Conservation (phyloP, 140 eudicot species). For the Senecio squalidus region DNA sequence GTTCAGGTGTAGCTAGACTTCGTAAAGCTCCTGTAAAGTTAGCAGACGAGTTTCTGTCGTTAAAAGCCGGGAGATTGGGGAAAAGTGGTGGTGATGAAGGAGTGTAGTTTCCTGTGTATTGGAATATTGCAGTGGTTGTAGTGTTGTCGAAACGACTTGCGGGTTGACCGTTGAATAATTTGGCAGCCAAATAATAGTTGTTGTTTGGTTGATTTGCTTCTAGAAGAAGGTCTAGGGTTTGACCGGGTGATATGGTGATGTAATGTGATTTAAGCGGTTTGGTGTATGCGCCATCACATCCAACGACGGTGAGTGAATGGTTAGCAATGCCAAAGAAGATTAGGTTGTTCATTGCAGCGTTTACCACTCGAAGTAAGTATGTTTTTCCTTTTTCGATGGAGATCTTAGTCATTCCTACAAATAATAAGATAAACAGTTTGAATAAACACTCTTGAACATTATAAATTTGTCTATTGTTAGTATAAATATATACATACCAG, state of each 20-base stretch:
- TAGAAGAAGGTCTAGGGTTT: slow-evolving; percentile 43
- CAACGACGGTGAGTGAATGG: slow-evolving; percentile 36
- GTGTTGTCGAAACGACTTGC: slow-evolving; percentile 15
- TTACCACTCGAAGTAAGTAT: slow-evolving; percentile 35
- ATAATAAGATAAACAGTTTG: too few relatives aligned
- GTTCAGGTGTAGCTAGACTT: not conserved
- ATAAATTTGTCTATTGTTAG: not conserved
- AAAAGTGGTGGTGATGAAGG: not conserved
- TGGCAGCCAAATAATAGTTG: slow-evolving; percentile 43
- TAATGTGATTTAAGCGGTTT: slow-evolving; percentile 22
- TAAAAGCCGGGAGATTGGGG: not conserved
- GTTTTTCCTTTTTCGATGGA: slow-evolving; percentile 31
- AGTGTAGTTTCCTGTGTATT: not conserved
- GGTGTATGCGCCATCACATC: slow-evolving; percentile 41
- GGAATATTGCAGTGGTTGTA: slow-evolving; percentile 28
- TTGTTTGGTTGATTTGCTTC: slow-evolving; percentile 28
- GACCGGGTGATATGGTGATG: slow-evolving; percentile 39
- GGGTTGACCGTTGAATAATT: slow-evolving; percentile 21
- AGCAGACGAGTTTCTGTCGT: not conserved
- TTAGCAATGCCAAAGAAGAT: slow-evolving; percentile 30
- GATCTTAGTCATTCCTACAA: slow-evolving; percentile 33
- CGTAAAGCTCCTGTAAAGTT: not conserved
- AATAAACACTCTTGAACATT: not conserved
- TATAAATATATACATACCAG: slow-evolving; percentile 17
- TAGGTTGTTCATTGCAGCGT: slow-evolving; percentile 48